Evolutionary conservation across 2,329 filamentous ascomycete genomes (phyloP).

Genomic region (Stemphylium beticola): DNA sequence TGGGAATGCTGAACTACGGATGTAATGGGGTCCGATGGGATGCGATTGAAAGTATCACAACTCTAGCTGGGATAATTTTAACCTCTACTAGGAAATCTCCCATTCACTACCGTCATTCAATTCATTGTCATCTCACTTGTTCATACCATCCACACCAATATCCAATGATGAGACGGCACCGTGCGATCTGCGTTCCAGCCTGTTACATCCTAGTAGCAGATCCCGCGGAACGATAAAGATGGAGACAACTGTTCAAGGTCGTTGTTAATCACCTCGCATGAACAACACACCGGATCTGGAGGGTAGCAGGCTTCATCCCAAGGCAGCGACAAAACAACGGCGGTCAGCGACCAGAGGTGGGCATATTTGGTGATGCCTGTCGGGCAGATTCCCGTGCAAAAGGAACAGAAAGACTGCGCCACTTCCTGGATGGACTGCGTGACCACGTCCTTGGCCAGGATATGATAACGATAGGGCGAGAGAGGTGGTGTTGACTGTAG

Average conservation of each 20-base stretch:
- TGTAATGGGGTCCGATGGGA: too few relatives aligned
- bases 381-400: conserved; percentile 19
- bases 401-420: conserved; percentile 31
- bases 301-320: conserved; percentile 27
- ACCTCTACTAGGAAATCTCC: too few relatives aligned
- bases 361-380: conserved; percentile 7
- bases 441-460: conserved; percentile 17
- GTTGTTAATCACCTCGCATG: conserved; percentile 20
- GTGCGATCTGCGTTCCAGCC: conserved; percentile 19
- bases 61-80: too few relatives aligned
- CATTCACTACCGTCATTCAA: not conserved
- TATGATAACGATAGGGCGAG: conserved; percentile 26
- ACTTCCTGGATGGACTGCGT: conserved; percentile 20
- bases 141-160: not conserved
- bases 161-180: conserved; percentile 22
- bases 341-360: conserved; percentile 17
- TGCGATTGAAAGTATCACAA: too few relatives aligned
- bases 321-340: conserved; percentile 38
- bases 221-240: conserved; percentile 8
- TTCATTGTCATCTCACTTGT: not conserved
- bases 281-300: conserved; percentile 17
- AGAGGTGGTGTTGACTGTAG: conserved; percentile 16
- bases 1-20: not conserved
- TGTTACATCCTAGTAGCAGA: conserved; percentile 33
- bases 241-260: conserved; percentile 6